phyloP scores from a whole-genome alignment of 768 basidiomycete species.

The Dictyophora rubrovolvata region DNA sequence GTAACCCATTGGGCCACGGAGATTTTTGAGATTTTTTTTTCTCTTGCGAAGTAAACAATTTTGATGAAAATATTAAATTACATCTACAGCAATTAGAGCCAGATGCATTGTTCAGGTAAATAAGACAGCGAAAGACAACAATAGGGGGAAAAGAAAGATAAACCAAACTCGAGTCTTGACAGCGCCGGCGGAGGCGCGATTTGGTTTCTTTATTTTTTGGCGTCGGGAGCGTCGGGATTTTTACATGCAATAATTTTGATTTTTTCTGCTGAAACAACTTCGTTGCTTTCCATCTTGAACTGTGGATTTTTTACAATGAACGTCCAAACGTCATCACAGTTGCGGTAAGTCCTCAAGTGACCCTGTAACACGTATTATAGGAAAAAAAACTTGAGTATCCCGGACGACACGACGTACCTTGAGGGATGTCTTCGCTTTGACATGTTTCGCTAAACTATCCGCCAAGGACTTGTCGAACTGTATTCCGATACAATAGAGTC shows the following conservation, averaged over 20 bases:
- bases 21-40: too few relatives aligned
- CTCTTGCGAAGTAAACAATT: too few relatives aligned
- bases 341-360: slow-evolving; percentile 85
- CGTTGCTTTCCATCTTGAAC: slow-evolving; percentile 94
- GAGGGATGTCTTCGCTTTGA: slow-evolving; percentile 89
- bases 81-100: too few relatives aligned
- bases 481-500: too few relatives aligned
- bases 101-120: too few relatives aligned
- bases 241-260: slow-evolving; percentile 99
- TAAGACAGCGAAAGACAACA: too few relatives aligned
- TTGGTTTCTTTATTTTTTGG: slow-evolving; percentile 47
- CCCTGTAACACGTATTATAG: slow-evolving; percentile 39
- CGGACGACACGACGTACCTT: slow-evolving; percentile 45
- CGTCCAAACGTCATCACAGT: slow-evolving; percentile 97
- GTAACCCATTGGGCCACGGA: too few relatives aligned
- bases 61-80: too few relatives aligned
- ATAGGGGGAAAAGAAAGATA: too few relatives aligned
- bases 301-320: slow-evolving; percentile 88
- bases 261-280: slow-evolving; percentile 59
- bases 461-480: slow-evolving; percentile 97
- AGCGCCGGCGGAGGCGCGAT: background rate
- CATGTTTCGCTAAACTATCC: slow-evolving; percentile 84
- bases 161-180: too few relatives aligned
- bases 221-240: slow-evolving; percentile 81
- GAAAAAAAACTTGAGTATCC: background rate